These are phyloP conservation scores for Atalantia buxifolia DNA, from an alignment of 345 rosid species.

Conservation along the genomic window DNA sequence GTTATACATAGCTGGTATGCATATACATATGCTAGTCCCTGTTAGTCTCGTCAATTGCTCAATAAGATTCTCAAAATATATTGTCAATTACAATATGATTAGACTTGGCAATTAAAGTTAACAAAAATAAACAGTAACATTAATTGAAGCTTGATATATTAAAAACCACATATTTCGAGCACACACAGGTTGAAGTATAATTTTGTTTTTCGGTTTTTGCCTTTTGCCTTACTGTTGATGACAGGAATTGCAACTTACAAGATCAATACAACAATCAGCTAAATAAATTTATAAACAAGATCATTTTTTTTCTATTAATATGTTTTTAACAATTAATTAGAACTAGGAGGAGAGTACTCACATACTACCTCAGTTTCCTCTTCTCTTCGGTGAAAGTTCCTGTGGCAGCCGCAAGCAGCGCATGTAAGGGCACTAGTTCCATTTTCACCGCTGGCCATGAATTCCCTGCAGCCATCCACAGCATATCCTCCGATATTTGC, in stretches of 20 bases:
- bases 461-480: conserved; percentile 80
- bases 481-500: conserved; percentile 74
- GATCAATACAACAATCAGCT: conserved; percentile 8
- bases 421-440: conserved; percentile 48
- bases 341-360: conserved; percentile 63
- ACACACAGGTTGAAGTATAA: not conserved
- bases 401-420: conserved; percentile 79
- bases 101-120: not conserved
- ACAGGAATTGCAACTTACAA: not conserved
- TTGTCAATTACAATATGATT: not conserved
- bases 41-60: not conserved
- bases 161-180: conserved; percentile 1
- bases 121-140: not conserved
- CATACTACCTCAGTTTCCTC: conserved; percentile 59
- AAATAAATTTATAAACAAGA: conserved; percentile 4
- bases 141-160: not conserved
- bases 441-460: conserved; percentile 59
- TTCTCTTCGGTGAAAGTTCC: conserved; percentile 69
- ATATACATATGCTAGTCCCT: not conserved
- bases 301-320: not conserved
- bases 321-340: not conserved
- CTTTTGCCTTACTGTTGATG: not conserved
- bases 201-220: not conserved
- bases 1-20: not conserved
- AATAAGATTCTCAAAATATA: not conserved